These are phyloP conservation scores for Lipomyces sp. DNA, from an alignment of 805 yeast genomes.

Conservation along the genomic window DNA sequence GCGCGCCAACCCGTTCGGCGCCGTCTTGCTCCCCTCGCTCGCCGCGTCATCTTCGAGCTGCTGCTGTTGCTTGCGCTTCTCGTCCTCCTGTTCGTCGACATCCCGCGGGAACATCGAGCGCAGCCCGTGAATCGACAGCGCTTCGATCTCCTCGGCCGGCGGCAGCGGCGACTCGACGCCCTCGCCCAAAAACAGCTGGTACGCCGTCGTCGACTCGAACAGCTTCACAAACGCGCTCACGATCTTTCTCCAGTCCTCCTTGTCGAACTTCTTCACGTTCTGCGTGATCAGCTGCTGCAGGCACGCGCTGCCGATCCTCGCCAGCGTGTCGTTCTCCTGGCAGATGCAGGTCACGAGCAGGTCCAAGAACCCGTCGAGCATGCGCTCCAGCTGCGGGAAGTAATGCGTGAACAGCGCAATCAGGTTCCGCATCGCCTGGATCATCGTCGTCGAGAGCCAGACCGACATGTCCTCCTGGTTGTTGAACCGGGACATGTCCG, in stretches of 20 bases:
- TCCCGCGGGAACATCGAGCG: conserved; percentile 2
- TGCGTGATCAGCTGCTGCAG: conserved; percentile 73
- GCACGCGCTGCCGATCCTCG: conserved; percentile 90
- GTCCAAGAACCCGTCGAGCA: conserved; percentile 74
- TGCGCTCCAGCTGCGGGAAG: conserved; percentile 68
- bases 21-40: neutral
- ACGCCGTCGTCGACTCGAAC: conserved; percentile 81
- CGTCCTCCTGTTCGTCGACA: conserved; percentile 16
- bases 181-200: conserved; percentile 56
- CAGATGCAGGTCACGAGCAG: conserved; percentile 84
- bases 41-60: neutral
- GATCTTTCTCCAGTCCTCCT: conserved; percentile 70
- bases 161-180: conserved; percentile 48
- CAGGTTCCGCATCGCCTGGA: conserved; percentile 89
- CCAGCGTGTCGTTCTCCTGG: conserved; percentile 95
- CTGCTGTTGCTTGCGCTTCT: neutral
- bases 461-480: conserved; percentile 84
- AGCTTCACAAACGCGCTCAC: conserved; percentile 62
- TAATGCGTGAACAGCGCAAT: conserved; percentile 78
- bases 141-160: conserved; percentile 9
- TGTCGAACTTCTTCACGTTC: conserved; percentile 62
- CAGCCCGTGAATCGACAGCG: conserved; percentile 26
- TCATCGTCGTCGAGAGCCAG: conserved; percentile 94
- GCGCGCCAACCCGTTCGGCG: neutral
- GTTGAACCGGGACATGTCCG: conserved; percentile 65